These are phyloP conservation scores for Botrytis squamosa DNA, from an alignment of 2,329 filamentous ascomycete genomes.

Conservation along the genomic window DNA sequence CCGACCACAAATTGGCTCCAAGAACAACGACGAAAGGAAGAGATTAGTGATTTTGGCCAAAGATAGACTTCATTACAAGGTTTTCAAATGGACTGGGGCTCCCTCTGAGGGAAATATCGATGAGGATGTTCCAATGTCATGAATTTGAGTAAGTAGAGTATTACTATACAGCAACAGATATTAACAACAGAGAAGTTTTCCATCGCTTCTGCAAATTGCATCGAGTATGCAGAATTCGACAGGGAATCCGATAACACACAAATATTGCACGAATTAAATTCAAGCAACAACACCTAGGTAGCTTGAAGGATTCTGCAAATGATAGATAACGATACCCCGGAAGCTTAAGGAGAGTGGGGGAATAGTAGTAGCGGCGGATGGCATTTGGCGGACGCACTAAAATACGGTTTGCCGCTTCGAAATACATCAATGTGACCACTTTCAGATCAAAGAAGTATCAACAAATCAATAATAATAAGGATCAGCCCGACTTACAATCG, in stretches of 20 bases:
- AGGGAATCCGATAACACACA: background rate
- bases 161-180: background rate
- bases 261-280: background rate
- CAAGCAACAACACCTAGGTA: background rate
- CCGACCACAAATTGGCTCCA: constrained; percentile 22
- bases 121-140: constrained; percentile 33
- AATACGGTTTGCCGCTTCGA: background rate
- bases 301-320: background rate
- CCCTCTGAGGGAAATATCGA: constrained; percentile 7
- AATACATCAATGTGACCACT: background rate
- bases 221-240: background rate
- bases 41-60: constrained; percentile 34
- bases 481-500: background rate
- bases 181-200: background rate
- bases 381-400: background rate
- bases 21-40: constrained; percentile 24
- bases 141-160: constrained; percentile 11
- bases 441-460: background rate
- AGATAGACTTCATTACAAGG: constrained; percentile 35
- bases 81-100: constrained; percentile 28
- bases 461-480: background rate
- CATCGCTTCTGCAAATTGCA: background rate
- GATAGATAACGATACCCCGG: background rate
- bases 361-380: background rate
- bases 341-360: background rate